Evolutionary conservation across 2,329 filamentous ascomycete genomes (phyloP), one percentile per base, ranked within the genome.

Genomic region (Scedosporium dehoogii): DNA sequence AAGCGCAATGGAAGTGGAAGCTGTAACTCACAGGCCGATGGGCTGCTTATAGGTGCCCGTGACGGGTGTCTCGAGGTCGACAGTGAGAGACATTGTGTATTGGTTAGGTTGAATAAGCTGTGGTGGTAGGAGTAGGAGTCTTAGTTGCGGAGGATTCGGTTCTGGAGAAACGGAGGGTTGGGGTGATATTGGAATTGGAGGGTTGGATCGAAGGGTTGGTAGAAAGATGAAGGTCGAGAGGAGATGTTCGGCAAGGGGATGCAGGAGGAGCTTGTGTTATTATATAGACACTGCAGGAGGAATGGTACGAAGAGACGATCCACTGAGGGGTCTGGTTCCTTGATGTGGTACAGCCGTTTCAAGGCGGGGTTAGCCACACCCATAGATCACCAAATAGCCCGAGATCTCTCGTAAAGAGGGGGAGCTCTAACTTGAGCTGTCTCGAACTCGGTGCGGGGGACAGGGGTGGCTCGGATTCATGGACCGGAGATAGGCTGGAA

Each of bases 61-160:
- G 68, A 83, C 66, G 63, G 89, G 88, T 69, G 88, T 90, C 77
- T 86, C 84, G 70, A 91, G 81, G 73, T 87, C 81, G 66, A 81
- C 76, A 62, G 80, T 80, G 69, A 86, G 70, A 74, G 74, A 65
- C 78, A 80, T 80, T 59, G 63, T 63, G 60, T 46, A 57, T 27
- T 29, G 29, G 27, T 18, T 21, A 27, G 25, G 14, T 41, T 48
- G 59, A 38, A 16, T 21, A 6, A 7, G 3, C 27, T 23, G 41
- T n/a, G n/a, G n/a, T n/a, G n/a, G n/a, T 58, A 53, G 33, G 21
- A 57, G 10, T 16, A 53, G 33, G 33, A 38, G 29, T 38, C 29
- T 38, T 38, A n/a, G n/a, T 56, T 25, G 6, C 29, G 29, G 46
- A 58, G 51, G 25, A 46, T 14, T 29, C 23, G 5, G 6, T 10